Evolutionary conservation across 2,329 filamentous ascomycete species (phyloP).

Genomic region (Alternaria ventricosa): DNA sequence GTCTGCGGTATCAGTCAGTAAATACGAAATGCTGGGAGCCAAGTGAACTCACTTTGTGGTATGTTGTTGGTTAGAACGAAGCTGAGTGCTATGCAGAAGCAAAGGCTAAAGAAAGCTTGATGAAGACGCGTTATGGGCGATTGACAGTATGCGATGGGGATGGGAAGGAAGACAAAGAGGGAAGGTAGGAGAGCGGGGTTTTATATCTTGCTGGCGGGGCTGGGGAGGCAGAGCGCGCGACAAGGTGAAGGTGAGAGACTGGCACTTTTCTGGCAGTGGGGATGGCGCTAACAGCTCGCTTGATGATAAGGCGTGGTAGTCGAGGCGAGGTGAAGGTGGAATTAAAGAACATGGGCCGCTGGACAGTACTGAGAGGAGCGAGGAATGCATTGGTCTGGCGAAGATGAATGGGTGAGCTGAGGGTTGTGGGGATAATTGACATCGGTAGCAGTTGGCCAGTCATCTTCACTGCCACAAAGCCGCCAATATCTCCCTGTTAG

Average conservation of each 20-base stretch:
- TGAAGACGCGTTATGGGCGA: neutral
- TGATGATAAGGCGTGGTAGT: neutral
- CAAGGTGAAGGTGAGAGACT: constrained; percentile 18
- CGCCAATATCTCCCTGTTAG: no score
- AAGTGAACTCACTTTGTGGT: no score
- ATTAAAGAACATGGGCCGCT: neutral
- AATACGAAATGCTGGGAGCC: no score
- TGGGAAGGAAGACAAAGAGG: neutral
- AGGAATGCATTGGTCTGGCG: neutral
- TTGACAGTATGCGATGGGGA: neutral
- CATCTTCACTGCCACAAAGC: neutral
- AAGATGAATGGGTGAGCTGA: neutral
- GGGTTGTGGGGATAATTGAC: neutral
- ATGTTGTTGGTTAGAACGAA: no score
- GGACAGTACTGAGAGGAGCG: neutral
- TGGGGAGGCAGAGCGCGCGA: neutral
- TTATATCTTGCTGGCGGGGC: neutral
- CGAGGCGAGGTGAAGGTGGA: neutral
- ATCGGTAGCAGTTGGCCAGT: neutral
- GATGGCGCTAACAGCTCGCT: constrained; percentile 3
- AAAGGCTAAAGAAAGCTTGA: neutral
- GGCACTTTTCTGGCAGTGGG: neutral
- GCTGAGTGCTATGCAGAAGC: neutral
- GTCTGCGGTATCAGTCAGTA: neutral
- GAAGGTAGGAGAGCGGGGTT: neutral